phyloP scores from a whole-genome alignment of 2,329 filamentous ascomycete species.

The Macrophomina phaseolina region DNA sequence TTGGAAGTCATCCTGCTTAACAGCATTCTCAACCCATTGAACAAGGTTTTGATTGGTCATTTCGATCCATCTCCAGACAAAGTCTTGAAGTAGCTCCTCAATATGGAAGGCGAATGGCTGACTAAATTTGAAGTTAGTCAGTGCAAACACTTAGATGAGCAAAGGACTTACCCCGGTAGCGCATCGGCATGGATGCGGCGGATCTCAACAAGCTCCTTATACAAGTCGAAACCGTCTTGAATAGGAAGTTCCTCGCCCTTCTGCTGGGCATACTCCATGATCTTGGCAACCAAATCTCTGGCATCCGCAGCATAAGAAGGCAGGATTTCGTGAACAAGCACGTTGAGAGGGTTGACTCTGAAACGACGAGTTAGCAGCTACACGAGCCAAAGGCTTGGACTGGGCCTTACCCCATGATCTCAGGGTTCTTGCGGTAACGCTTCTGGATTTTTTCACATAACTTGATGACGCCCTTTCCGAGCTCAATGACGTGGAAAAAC shows the following conservation, averaged over 20 bases:
- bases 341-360: constrained; percentile 64
- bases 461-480: constrained; percentile 84
- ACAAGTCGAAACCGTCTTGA: constrained; percentile 92
- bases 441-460: constrained; percentile 90
- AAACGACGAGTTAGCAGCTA: constrained; percentile 30
- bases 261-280: constrained; percentile 74
- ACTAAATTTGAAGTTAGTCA: constrained; percentile 29
- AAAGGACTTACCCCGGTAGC: constrained; percentile 62
- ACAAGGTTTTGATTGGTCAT: constrained; percentile 79
- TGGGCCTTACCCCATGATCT: constrained; percentile 73
- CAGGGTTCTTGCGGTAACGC: constrained; percentile 84
- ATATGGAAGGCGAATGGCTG: constrained; percentile 84
- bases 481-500: constrained; percentile 85
- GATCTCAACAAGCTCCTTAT: constrained; percentile 85
- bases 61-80: constrained; percentile 95
- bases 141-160: background rate
- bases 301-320: constrained; percentile 91
- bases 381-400: constrained; percentile 28
- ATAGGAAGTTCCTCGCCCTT: constrained; percentile 78
- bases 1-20: constrained; percentile 87
- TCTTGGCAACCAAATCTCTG: constrained; percentile 79
- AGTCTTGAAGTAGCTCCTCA: constrained; percentile 83
- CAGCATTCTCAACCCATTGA: constrained; percentile 85
- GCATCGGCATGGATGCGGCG: constrained; percentile 78
- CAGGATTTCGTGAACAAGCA: constrained; percentile 82